A percentile compares a stretch with the other conserved stretches of the same genome.
phyloP scores from a whole-genome alignment of 2,329 filamentous ascomycete species.

The Samsoniella hepiali region DNA sequence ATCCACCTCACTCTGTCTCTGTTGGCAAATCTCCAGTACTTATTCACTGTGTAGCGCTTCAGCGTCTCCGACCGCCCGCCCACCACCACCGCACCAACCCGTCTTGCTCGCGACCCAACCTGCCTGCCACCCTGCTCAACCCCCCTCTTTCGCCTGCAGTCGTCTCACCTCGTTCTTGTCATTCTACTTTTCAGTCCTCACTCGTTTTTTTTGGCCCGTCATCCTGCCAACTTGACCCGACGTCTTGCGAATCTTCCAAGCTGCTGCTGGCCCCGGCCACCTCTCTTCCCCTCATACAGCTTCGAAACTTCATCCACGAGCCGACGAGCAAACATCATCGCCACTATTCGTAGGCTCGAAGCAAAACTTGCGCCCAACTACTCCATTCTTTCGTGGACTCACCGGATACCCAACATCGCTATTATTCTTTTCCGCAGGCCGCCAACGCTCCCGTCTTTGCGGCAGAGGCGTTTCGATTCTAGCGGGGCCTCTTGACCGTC shows the following conservation, averaged over 20 bases:
- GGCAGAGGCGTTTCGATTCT: slow-evolving; percentile 4
- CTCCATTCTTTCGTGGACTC: not conserved
- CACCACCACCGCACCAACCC: not conserved
- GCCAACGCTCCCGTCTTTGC: not conserved
- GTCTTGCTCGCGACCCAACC: slow-evolving; percentile 8
- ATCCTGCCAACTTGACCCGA: not conserved
- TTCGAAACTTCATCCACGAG: not conserved
- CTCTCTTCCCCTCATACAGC: slow-evolving; percentile 12
- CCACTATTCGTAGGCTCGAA: not conserved
- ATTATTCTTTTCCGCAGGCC: not conserved
- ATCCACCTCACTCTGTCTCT: not conserved
- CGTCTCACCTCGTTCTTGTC: not conserved
- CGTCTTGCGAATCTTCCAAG: not conserved
- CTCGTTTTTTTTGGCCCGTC: not conserved
- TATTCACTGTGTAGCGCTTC: not conserved
- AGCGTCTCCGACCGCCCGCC: slow-evolving; percentile 6
- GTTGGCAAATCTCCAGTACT: not conserved
- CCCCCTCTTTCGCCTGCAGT: slow-evolving; percentile 2
- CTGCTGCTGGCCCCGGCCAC: not conserved
- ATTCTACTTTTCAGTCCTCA: not conserved
- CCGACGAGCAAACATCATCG: not conserved
- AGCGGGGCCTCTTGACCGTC: not conserved
- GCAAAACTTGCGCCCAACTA: not conserved
- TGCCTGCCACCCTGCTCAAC: not conserved
- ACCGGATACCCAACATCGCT: too few species aligned